phyloP scores from a whole-genome alignment of 2,329 filamentous ascomycete species.

The Zopfia rhizophila region DNA sequence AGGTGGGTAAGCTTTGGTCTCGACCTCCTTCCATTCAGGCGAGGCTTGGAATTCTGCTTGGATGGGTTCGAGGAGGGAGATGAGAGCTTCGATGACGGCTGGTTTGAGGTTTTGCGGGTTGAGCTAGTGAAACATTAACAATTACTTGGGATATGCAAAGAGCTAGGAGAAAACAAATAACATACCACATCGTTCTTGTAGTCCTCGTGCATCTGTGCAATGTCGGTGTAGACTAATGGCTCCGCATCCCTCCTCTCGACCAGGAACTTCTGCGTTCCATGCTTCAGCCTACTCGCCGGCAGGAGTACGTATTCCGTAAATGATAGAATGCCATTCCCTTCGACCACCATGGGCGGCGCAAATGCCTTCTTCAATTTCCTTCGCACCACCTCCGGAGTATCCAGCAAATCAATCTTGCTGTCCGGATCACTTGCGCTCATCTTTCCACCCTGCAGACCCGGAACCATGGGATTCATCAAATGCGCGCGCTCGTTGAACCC shows the following conservation, averaged over 20 bases:
- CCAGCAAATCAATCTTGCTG: conserved; percentile 94
- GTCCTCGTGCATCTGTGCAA: conserved; percentile 80
- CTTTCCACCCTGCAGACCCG: conserved; percentile 83
- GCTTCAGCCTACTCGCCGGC: conserved; percentile 74
- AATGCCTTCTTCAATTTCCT: conserved; percentile 80
- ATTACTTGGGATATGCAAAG: background rate
- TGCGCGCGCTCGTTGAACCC: conserved; percentile 81
- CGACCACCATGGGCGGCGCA: conserved; percentile 77
- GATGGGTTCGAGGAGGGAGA: conserved; percentile 80
- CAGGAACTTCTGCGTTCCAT: conserved; percentile 68
- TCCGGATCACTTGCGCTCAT: conserved; percentile 78
- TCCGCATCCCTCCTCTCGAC: conserved; percentile 76
- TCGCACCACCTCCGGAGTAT: conserved; percentile 75
- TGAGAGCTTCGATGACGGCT: conserved; percentile 79
- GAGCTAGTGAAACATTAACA: conserved; percentile 60
- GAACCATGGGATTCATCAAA: conserved; percentile 88
- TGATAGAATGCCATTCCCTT: conserved; percentile 86
- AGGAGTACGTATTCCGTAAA: conserved; percentile 90
- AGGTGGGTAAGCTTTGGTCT: conserved; percentile 83
- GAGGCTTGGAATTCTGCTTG: conserved; percentile 75
- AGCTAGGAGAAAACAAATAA: conserved; percentile 25
- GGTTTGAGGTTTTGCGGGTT: conserved; percentile 89
- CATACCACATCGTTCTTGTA: conserved; percentile 80
- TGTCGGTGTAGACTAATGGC: conserved; percentile 80
- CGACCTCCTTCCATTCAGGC: conserved; percentile 82